A percentile compares a stretch with the other conserved stretches of the same genome.
These are phyloP conservation scores for Neotropicomus parvogracilis DNA, from an alignment of 1,284 basidiomycete species.

Conservation along the genomic window DNA sequence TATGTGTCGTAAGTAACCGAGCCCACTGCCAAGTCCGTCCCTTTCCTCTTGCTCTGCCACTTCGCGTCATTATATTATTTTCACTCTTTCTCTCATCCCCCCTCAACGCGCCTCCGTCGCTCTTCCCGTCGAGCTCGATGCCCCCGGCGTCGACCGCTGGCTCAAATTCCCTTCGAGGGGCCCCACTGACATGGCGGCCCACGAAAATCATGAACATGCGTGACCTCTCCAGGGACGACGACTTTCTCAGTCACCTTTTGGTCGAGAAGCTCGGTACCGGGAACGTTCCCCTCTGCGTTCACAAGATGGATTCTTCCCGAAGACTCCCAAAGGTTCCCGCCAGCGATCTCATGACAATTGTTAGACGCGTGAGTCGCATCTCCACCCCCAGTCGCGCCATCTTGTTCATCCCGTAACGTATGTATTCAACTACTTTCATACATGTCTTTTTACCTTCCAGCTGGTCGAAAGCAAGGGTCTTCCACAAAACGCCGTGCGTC, in stretches of 20 bases:
- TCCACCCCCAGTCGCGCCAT: conserved; percentile 26
- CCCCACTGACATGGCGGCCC: conserved; percentile 57
- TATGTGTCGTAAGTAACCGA: conserved; percentile 33
- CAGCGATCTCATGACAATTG: conserved; percentile 60
- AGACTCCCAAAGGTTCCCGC: conserved; percentile 69
- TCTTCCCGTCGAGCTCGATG: conserved; percentile 35
- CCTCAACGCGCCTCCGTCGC: conserved; percentile 24
- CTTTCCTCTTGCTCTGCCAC: conserved; percentile 27
- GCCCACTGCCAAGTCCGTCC: conserved; percentile 26
- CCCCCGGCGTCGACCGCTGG: conserved; percentile 36
- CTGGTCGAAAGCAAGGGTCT: conserved; percentile 54
- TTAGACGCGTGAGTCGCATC: conserved; percentile 65
- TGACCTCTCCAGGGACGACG: conserved; percentile 81
- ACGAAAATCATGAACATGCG: conserved; percentile 85
- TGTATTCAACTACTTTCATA: conserved; percentile 12
- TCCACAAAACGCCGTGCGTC: conserved; percentile 52
- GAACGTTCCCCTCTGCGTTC: conserved; percentile 69
- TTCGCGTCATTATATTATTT: conserved; percentile 36
- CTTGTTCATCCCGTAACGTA: conserved; percentile 26
- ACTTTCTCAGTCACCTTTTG: conserved; percentile 80
- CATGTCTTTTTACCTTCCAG: conserved; percentile 34
- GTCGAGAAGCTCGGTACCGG: conserved; percentile 81
- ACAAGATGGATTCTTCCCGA: conserved; percentile 78
- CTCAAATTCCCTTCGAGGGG: conserved; percentile 28
- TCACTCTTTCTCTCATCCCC: conserved; percentile 14